Evolutionary conservation across 2,329 filamentous ascomycete species (phyloP), one percentile per base, ranked within the genome.

Genomic region (Mycocentrospora acerina): DNA sequence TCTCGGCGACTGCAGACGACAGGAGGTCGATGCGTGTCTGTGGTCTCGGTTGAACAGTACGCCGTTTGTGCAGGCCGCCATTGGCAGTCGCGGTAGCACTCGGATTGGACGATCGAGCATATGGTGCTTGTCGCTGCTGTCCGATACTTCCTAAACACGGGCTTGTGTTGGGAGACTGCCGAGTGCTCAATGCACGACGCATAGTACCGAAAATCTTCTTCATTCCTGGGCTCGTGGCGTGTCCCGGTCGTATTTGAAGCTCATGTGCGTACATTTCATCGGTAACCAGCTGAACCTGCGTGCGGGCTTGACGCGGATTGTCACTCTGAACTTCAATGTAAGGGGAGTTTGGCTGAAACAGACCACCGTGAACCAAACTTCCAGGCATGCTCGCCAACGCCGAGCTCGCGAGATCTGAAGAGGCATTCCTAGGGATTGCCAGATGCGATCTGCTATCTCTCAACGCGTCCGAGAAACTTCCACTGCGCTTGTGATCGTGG

Each of bases 171-270:
- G 49, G 45, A 13, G 56, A 44, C 33, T 75, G 70, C 37, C 71
- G 71, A 11, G 76, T 88, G 61, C 88, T 88, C 32, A 96, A 67
- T 5, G 85, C 90, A 47, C 89, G 82, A 13, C 90, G 85, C 25
- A 97, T 87, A 46, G 87, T 91, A 6, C 90, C 87, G 34, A 98
- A 77, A 0, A 97, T 78, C 53, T 83, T 93, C 66, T 85, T 90
- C 77, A 96, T 88, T 3, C 87, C 88, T 22, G 86, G 85, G 37
- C 66, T 31, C 15, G 52, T 50, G 25, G 53, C 45, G 39, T 61
- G 45, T 2, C 50, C 52, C 26, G 48, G 45, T 39, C 55, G 47
- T 7, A 49, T 40, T 36, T 60, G 49, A 25, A 54, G 22, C 17
- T 64, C 57, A 12, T 39, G 42, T 14, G 37, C 44, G 15, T 53